Percentiles rank a stretch among this genome's conserved stretches.
Conservation (phyloP, 192 early-diverging fungal genomes). For the Rhizophlyctis rosea region DNA sequence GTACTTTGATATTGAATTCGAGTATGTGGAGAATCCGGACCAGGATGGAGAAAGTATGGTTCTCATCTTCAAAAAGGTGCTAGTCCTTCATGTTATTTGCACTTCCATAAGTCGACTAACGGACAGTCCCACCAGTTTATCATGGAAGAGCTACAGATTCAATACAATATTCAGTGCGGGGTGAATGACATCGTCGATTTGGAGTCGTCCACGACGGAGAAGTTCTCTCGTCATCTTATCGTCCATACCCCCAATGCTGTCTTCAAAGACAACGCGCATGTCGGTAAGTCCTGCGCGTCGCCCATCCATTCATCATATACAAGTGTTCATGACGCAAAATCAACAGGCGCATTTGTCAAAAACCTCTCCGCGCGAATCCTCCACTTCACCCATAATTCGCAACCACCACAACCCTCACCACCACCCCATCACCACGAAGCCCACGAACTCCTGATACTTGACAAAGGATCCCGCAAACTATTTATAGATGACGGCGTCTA, state of each 20-base stretch:
- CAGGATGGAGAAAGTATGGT: slow-evolving; percentile 19
- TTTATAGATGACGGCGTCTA: too few species aligned
- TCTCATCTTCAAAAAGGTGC: slow-evolving; percentile 19
- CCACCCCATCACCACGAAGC: too few species aligned
- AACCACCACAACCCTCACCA: background rate
- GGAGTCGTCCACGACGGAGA: slow-evolving; percentile 16
- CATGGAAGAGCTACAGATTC: background rate
- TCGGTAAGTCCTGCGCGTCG: slow-evolving; percentile 8
- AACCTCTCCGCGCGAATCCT: too few species aligned
- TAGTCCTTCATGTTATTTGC: too few species aligned
- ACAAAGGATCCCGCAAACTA: too few species aligned
- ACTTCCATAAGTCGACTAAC: too few species aligned
- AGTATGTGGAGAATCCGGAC: slow-evolving; percentile 15
- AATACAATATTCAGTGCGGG: background rate
- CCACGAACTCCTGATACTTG: too few species aligned
- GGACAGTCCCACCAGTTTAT: too few species aligned
- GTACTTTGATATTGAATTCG: slow-evolving; percentile 38
- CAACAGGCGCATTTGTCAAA: too few species aligned
- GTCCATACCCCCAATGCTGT: slow-evolving; percentile 11
- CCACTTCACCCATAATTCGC: too few species aligned
- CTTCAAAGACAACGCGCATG: slow-evolving; percentile 23
- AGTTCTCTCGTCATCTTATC: slow-evolving; percentile 35
- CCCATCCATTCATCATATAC: slow-evolving; percentile 1
- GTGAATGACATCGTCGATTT: slow-evolving; percentile 10
- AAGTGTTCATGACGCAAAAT: background rate